A percentile compares a stretch with the other conserved stretches of the same genome.
Conservation (phyloP, 2,329 filamentous ascomycete genomes). For the Fusarium ramigenum region DNA sequence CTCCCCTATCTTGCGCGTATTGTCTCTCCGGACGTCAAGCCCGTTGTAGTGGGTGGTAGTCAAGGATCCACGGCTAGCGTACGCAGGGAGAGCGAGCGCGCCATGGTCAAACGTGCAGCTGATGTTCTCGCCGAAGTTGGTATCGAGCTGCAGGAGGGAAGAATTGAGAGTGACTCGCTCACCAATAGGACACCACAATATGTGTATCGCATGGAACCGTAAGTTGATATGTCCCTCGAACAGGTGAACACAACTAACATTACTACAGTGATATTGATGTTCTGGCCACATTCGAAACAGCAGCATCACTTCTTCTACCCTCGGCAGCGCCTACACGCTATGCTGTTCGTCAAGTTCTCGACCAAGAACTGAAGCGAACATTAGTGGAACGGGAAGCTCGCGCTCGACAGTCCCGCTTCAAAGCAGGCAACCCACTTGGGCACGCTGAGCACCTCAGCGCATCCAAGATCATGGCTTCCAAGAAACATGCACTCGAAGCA, state of each 20-base stretch:
- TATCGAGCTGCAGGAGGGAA: conserved; percentile 81
- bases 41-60: conserved; percentile 80
- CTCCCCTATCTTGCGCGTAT: conserved; percentile 86
- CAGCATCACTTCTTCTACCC: conserved; percentile 62
- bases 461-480: conserved; percentile 47
- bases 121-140: conserved; percentile 85
- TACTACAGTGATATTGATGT: conserved; percentile 73
- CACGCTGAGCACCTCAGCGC: conserved; percentile 46
- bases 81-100: conserved; percentile 84
- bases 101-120: conserved; percentile 81
- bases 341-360: conserved; percentile 90
- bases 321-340: conserved; percentile 82
- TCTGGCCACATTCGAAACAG: conserved; percentile 78
- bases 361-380: conserved; percentile 86
- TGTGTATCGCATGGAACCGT: conserved; percentile 96
- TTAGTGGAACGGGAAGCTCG: conserved; percentile 72
- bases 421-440: conserved; percentile 54
- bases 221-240: conserved; percentile 53
- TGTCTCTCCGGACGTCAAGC: conserved; percentile 88
- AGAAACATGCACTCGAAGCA: conserved; percentile 46
- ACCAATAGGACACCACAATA: conserved; percentile 71
- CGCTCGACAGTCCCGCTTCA: conserved; percentile 71
- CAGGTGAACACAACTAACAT: conserved; percentile 15
- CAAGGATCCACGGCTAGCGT: conserved; percentile 80
- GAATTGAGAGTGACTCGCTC: conserved; percentile 75